Evolutionary conservation across 1,139 yeast genomes (phyloP), one percentile per base, ranked within the genome.

Genomic region (Diutina pseudorugosa): DNA sequence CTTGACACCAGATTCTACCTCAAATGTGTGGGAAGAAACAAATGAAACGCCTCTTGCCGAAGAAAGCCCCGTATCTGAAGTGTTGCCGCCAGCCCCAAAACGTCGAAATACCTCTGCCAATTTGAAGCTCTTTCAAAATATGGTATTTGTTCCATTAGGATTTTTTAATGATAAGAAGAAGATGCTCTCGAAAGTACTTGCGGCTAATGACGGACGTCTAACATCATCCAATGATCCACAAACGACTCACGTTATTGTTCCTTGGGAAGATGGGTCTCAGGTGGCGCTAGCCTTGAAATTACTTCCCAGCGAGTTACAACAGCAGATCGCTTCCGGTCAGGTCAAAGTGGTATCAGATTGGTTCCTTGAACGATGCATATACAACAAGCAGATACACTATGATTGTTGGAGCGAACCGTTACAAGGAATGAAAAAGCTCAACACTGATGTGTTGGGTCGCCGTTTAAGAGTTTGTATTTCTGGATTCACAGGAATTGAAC

Each of bases 401-500:
- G 96, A 89, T 62, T 65, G 73, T n/a, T 91, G 97, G 97, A 79
- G 88, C 1, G 64, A 65, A 41, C 93, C 90, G 1, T 70, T 82
- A 53, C 69, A 65, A 23, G 72, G 75, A 11, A 62, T 75, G 16
- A 60, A 66, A 2, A 65, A 68, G 11, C 56, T 54, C 56, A 51
- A 51, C 11, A 42, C 16, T 19, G 51, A 16, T 23, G 23, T 19
- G 2, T 8, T 45, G 4, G 49, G 49, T 4, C 21, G 40, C 4
- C 27, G 53, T 9, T 67, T 83, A 56, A 74, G 74, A 51, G 71
- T 90, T 0, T 78, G 87, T 56, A 73, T 87, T 1, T 79, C 94
- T 0, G 98, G 98, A 5, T 91, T 86, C 61, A 76, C 81, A 12
- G 97, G 96, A 0, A 80, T 89, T 18, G 97, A 91, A 63, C 70